These are phyloP conservation scores for Silybum marianum DNA, from an alignment of 129 eudicot genomes.

Conservation along the genomic window DNA sequence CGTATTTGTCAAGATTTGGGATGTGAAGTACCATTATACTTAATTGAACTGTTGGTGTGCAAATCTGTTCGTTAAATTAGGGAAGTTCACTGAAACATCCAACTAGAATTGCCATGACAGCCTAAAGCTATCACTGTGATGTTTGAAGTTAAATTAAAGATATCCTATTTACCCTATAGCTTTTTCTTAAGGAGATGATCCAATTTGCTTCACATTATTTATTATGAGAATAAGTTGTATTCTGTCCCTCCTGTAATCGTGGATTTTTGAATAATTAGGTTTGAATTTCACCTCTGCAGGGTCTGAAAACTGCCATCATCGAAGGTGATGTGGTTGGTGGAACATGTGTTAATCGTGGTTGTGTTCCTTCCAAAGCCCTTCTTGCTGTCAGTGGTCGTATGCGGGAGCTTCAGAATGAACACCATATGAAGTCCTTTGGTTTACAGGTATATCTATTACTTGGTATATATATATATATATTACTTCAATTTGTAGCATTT, in stretches of 20 bases:
- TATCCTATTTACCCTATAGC: not conserved
- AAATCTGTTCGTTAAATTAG: not conserved
- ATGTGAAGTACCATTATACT: not conserved
- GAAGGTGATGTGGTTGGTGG: conserved; percentile 99
- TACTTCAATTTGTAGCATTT: not conserved
- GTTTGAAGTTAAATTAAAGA: not conserved
- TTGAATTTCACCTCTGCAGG: conserved; percentile 44
- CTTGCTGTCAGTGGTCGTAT: conserved; percentile 98
- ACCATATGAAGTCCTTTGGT: conserved; percentile 94
- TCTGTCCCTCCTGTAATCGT: not conserved
- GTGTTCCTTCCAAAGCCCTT: conserved; percentile 99
- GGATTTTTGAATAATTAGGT: conserved; percentile 8
- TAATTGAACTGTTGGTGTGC: not conserved
- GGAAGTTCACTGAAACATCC: not conserved
- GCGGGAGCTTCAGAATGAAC: conserved; percentile 98
- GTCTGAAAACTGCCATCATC: conserved; percentile 94
- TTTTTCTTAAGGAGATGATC: not conserved
- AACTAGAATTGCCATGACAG: not conserved
- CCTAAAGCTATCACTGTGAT: not conserved
- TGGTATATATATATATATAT: not conserved
- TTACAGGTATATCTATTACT: conserved; percentile 61
- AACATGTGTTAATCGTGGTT: conserved; percentile 96
- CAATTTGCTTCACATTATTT: not conserved
- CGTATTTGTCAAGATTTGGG: not conserved
- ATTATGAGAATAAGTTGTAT: not conserved